Conservation (phyloP, 78 protist genomes). For the Diacronema lutheri region DNA sequence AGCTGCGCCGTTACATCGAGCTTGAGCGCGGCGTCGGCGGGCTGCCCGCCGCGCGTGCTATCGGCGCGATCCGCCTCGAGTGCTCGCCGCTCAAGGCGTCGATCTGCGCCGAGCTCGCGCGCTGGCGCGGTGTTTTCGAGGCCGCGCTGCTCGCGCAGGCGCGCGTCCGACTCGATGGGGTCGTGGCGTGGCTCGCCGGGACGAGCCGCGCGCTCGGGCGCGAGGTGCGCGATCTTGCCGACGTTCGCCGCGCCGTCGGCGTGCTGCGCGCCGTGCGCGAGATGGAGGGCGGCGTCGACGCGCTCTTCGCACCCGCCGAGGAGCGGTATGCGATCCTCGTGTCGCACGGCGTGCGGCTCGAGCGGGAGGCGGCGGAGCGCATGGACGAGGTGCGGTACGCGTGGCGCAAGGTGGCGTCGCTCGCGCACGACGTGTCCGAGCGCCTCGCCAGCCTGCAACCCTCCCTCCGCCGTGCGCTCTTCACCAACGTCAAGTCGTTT, state of each 20-base stretch:
- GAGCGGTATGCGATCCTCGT: constrained; percentile 59
- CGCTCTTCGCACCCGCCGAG: constrained; percentile 57
- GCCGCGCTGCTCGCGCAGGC: constrained; percentile 53
- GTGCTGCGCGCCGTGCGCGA: constrained; percentile 55
- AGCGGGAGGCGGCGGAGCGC: constrained; percentile 60
- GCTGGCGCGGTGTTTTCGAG: constrained; percentile 67
- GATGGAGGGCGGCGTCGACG: constrained; percentile 49
- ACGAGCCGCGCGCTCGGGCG: constrained; percentile 21
- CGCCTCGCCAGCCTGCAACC: constrained; percentile 31
- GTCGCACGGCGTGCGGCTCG: constrained; percentile 30
- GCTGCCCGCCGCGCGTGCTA: constrained; percentile 9
- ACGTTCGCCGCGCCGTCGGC: constrained; percentile 40
- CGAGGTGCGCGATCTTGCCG: constrained; percentile 14
- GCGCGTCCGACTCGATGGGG: constrained; percentile 4
- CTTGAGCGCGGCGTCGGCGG: constrained; percentile 26
- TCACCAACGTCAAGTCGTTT: constrained; percentile 31
- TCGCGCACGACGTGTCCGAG: constrained; percentile 21
- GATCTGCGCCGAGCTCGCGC: constrained; percentile 27
- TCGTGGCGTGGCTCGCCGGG: constrained; percentile 31
- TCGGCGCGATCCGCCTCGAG: constrained; percentile 58
- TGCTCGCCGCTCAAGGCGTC: constrained; percentile 48
- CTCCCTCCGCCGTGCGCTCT: constrained; percentile 40
- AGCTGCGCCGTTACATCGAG: constrained; percentile 40
- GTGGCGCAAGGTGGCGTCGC: constrained; percentile 48
- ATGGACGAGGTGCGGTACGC: constrained; percentile 45